Base-by-base conservation (phyloP, 2,329 filamentous ascomycete genomes). In the Ascochyta koolunga region DNA sequence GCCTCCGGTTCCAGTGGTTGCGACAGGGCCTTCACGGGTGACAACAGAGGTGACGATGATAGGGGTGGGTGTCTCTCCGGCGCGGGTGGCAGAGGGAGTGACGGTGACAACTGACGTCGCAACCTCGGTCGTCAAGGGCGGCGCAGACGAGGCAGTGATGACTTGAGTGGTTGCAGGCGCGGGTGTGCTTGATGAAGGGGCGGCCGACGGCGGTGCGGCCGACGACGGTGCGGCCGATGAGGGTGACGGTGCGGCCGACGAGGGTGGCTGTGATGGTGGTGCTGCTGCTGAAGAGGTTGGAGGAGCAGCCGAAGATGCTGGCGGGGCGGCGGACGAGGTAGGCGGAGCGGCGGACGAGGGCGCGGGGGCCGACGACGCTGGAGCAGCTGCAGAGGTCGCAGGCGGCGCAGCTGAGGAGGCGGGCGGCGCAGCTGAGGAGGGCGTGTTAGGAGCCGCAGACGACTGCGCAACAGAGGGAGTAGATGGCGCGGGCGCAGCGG, bases 211-310 rank as follows among this genome's bases (percentile, higher is more conserved):
- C 6, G 54, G 31, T 4, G 46, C 21, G 21, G 46, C 31, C 10
- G 60, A 31, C 8, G 59, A 43, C 9, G 25, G 25, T 27, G 25
- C 25, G 2, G 25, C 25, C 9, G 25, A 27, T 9, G 58, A 58
- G 24, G 32, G 32, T 10, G 60, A 36, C 29, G 62, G 47, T 11
- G 47, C 36, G 9, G 40, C 38, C 33, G 55, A 49, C 10, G 62
- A 61, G 9, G 54, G 29, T 3, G 45, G 58, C 39, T 15, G 61
- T 2, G 59, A 62, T 19, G 63, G 49, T 19, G 51, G 88, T 88
- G 70, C 88, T 89, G 57, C 18, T 25, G 47, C 9, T 45, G 36
- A 13, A 36, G 45, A 13, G 46, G 10, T 47, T 35, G 7, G 53
- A 19, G 61, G 47, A 19, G 53, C 35, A 18, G 52, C 59, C 11